Conservation (phyloP, 2,329 filamentous ascomycete species). For the Botrytis aclada region DNA sequence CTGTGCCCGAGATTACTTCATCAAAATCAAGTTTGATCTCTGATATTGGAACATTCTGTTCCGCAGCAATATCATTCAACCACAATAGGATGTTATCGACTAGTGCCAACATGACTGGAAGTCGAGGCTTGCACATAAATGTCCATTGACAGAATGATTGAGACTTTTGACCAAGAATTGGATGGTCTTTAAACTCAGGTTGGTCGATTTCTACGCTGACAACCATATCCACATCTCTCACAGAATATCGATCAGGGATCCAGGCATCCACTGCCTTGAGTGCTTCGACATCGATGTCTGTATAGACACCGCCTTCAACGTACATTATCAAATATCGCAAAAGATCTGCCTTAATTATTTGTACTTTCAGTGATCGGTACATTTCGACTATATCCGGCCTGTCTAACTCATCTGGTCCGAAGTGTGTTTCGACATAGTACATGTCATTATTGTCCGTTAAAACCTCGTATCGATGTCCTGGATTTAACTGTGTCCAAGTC, state of each 20-base stretch:
- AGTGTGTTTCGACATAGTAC: constrained; percentile 65
- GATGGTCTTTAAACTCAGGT: constrained; percentile 60
- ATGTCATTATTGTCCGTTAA: constrained; percentile 64
- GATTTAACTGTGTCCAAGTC: constrained; percentile 66
- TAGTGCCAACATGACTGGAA: constrained; percentile 65
- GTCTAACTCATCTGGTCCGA: constrained; percentile 61
- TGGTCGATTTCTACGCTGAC: constrained; percentile 70
- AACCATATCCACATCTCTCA: constrained; percentile 66
- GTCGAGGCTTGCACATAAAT: constrained; percentile 64
- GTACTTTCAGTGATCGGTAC: constrained; percentile 56
- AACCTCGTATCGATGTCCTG: constrained; percentile 50
- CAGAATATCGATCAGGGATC: constrained; percentile 60
- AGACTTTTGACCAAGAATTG: constrained; percentile 65
- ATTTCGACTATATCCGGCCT: constrained; percentile 63
- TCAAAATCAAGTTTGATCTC: constrained; percentile 68
- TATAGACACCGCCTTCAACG: constrained; percentile 59
- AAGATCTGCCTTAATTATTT: constrained; percentile 64
- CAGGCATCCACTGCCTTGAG: constrained; percentile 52
- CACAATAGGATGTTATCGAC: constrained; percentile 67
- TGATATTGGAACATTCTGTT: constrained; percentile 57
- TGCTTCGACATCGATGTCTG: constrained; percentile 57
- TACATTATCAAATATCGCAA: constrained; percentile 65
- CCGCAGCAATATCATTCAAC: constrained; percentile 56
- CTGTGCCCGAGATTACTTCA: constrained; percentile 70
- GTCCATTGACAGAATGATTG: constrained; percentile 74